phyloP scores from a whole-genome alignment of 129 eudicot genomes.

The Centrapalus pauciflorus region DNA sequence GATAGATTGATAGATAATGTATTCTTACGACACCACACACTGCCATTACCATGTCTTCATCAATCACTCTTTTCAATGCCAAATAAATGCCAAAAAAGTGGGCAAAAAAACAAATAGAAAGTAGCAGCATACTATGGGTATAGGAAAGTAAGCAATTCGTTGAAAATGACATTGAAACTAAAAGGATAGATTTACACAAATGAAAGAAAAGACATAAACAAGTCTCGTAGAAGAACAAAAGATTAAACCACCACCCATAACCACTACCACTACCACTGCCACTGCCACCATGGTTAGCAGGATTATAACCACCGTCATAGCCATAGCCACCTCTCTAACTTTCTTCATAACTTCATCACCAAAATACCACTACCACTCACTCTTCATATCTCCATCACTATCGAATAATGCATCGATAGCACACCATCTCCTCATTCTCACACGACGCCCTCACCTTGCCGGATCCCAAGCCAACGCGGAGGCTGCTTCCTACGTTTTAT shows the following conservation, averaged over 20 bases:
- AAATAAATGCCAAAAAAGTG: slow-evolving; percentile 5
- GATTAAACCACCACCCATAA: background rate
- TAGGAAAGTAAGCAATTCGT: background rate
- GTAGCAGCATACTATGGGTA: background rate
- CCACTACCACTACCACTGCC: background rate
- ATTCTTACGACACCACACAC: slow-evolving; percentile 12
- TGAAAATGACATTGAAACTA: slow-evolving; percentile 13
- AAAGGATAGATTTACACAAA: background rate
- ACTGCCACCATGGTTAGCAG: slow-evolving; percentile 22
- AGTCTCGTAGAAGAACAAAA: background rate
- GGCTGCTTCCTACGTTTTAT: slow-evolving; percentile 60
- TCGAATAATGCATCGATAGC: slow-evolving; percentile 55
- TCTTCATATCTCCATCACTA: slow-evolving; percentile 41
- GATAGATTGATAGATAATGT: background rate
- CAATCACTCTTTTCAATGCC: slow-evolving; percentile 8
- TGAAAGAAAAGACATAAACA: background rate
- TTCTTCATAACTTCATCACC: slow-evolving; percentile 30
- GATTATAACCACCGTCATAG: slow-evolving; percentile 25
- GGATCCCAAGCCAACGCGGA: slow-evolving; percentile 69
- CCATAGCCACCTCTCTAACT: slow-evolving; percentile 44
- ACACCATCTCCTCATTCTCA: slow-evolving; percentile 65
- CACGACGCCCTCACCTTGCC: slow-evolving; percentile 74
- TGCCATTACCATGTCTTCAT: background rate
- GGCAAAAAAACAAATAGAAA: background rate
- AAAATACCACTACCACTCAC: slow-evolving; percentile 45